Base-by-base conservation (phyloP, 495 filamentous ascomycete species). In the Penicillium taxi region DNA sequence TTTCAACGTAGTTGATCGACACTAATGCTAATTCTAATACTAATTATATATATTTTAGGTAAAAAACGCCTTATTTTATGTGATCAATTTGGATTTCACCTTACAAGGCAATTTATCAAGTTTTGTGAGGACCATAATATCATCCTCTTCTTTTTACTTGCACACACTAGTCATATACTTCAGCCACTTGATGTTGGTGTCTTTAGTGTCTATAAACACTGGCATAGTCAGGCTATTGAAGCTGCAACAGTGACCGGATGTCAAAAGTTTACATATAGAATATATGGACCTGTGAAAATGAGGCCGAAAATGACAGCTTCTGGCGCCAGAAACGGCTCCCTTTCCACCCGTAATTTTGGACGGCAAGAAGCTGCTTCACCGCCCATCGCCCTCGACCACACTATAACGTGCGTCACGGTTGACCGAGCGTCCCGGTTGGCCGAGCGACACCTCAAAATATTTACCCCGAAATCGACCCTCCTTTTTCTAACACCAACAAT, bases 301-400 rank as follows among this genome's bases (percentile, higher is more conserved):
- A 47, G 29, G 41, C 39, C 33, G 41, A 53, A 53, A 46, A 49
- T 53, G 45, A 42, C 50, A 31, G 17, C 42, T 40, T 49, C 30
- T 37, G 38, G 9, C 13, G 45, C 50, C 45, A 42, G 32, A 45
- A 41, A 41, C 39, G 30, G 39, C 35, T 18, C 6, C 41, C 41
- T 44, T 44, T 46, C 37, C 32, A 39, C 41, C 27, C 34, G 34
- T 44, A 37, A 44, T 31, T 37, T 44, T 45, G 21, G 23, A 19
- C 7, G 28, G 18, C 42, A 12, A 39, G 35, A 35, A 18, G 35
- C 31, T 27, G 18, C 25, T 35, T 42, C 25, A 35, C 39, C 32
- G 31, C 39, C 38, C 30, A 26, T 30, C 35, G 16, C 31, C 32
- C 39, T 18, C 5, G 16, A 33, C 32, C 23, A 32, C 34, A n/a